phyloP scores from a whole-genome alignment of 2,329 filamentous ascomycete genomes.

The Xylaria sp. region DNA sequence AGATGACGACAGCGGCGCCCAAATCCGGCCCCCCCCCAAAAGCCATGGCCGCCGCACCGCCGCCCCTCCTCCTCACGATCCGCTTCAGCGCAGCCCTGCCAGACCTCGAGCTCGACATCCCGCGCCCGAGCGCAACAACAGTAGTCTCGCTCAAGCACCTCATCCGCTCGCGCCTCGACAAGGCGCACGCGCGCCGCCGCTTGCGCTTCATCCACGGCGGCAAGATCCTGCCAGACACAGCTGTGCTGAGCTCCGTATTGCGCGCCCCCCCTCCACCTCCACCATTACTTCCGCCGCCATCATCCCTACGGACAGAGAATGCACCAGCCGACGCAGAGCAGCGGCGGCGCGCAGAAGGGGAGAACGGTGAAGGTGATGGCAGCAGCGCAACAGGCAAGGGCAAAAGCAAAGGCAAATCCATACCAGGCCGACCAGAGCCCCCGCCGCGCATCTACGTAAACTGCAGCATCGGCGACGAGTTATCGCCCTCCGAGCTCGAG shows the following conservation, averaged over 20 bases:
- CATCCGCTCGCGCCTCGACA: slow-evolving; percentile 77
- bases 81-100: slow-evolving; percentile 89
- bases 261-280: slow-evolving; percentile 70
- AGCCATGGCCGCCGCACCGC: slow-evolving; percentile 32
- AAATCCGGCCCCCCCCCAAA: slow-evolving; percentile 27
- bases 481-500: slow-evolving; percentile 75
- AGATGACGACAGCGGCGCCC: slow-evolving; percentile 26
- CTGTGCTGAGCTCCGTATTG: slow-evolving; percentile 75
- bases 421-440: slow-evolving; percentile 60
- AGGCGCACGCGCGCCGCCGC: slow-evolving; percentile 71
- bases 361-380: background rate
- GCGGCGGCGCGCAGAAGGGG: background rate
- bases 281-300: slow-evolving; percentile 52
- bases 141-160: slow-evolving; percentile 83
- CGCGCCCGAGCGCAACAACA: slow-evolving; percentile 74
- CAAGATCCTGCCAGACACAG: slow-evolving; percentile 81
- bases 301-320: slow-evolving; percentile 30
- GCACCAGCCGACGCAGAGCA: background rate
- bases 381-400: slow-evolving; percentile 44
- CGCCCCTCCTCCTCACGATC: slow-evolving; percentile 77
- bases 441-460: slow-evolving; percentile 82
- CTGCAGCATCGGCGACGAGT: slow-evolving; percentile 85
- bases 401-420: slow-evolving; percentile 75
- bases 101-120: slow-evolving; percentile 83
- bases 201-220: slow-evolving; percentile 92